Evolutionary conservation across 768 basidiomycete genomes (phyloP), one percentile per base, ranked within the genome.

Genomic region (Galerina marginata): DNA sequence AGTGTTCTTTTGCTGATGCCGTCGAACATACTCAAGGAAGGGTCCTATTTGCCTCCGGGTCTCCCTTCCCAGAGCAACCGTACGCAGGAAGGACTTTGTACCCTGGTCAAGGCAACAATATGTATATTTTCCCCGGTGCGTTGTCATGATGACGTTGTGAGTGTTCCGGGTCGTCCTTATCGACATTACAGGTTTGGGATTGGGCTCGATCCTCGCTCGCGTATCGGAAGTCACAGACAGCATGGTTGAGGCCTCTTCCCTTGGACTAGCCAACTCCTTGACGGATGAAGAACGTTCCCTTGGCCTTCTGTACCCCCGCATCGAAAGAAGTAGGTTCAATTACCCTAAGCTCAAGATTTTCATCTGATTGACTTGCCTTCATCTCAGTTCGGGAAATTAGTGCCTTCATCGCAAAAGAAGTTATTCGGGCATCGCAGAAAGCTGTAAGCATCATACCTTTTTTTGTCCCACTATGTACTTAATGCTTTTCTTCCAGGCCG

Each of bases 81-180:
- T 89, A 80, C 75, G 73, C 81, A 38, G 87, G 86, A 33, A 78
- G 76, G 54, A 80, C 65, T 37, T 77, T 89, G 64, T 87, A 89
- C 64, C 88, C 95, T 2, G 92, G 93, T 23, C 96, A 97, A 75
- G 95, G 95, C 26, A 97, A 96, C 73, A 98, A 96, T 74, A 95
- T 95, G 92, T 92, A 91, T 72, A 90, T 91, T 68, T 89, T 89
- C 81, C 87, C 87, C 50, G 85, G 86, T 85, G 39, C 25, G 70
- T 67, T 56, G 48, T 58, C 56, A 62, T 65, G 57, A 59, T 59
- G n/a, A 40, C 58, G 42, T 39, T 46, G 48, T 52, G 26, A 15
- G 46, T 9, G 26, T 37, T 39, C 33, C 37, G n/a, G 26, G 20
- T 59, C 65, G 36, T 54, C 67, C 57, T 63, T 45, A 58, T 48